Base-by-base conservation (phyloP, 2,329 filamentous ascomycete species). In the Arachnomyces sp. region DNA sequence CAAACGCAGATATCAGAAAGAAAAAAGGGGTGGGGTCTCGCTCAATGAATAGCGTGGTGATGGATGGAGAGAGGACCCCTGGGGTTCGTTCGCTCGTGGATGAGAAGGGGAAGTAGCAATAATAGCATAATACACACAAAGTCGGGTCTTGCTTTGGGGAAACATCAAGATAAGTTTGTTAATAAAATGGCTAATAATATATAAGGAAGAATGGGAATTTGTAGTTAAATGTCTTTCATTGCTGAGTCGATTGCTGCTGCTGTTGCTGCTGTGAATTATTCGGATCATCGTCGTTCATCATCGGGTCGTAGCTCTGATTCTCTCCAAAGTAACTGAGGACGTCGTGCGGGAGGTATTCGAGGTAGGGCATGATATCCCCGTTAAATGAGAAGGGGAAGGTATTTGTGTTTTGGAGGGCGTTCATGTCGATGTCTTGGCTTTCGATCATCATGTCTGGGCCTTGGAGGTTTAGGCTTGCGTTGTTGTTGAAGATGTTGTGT, bases 391-490 rank as follows among this genome's bases (percentile, higher is more conserved):
- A 65, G 2, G 63, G 63, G 33, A 64, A 59, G 2, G 58, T 52
- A 30, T 59, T 54, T 28, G 62, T 60, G 37, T 63, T 55, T 6
- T 66, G 61, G 13, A 88, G 63, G 3, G 76, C 66, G 16, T 74
- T 77, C 69, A 89, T 82, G 47, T 89, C 82, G 28, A 90, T 77
- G 48, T 89, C 82, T 47, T 85, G 82, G 44, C 77, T 82, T 55
- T 86, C 79, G 48, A 89, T 84, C 45, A 83, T 79, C 63, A 88
- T 81, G 34, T 56, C 47, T 20, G 29, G 14, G 5, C n/a, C 32
- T 16, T 17, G 34, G 8, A 9, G 34, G 28, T 29, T 37, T 32
- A 14, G 34, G 28, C 18, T 37, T 32, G n/a, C 15, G 32, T 4
- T 31, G 40, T 4, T 33, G 34, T 3, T 34, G 16, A 39, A 25